Base-by-base conservation (phyloP, 2,329 filamentous ascomycete species). In the Trichoderma oligosporum region DNA sequence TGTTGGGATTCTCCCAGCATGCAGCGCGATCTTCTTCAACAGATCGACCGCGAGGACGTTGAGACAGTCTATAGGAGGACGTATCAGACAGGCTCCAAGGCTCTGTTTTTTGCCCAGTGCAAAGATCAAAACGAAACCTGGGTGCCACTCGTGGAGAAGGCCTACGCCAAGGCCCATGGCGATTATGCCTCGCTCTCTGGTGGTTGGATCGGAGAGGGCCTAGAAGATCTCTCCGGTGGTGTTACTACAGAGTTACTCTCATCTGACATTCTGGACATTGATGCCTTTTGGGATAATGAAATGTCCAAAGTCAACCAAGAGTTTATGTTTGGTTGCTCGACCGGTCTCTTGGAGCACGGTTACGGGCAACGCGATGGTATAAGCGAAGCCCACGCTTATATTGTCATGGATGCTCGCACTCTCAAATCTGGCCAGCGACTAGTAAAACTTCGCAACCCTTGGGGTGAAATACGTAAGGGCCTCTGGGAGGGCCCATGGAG, bases 221-320 rank as follows among this genome's bases (percentile, higher is more conserved):
- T 83, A 2, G 82, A 78, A 57, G 80, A 88, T 69, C 73, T 86
- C 9, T 84, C 80, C 12, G 87, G 87, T 2, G 87, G 87, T 24
- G 85, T 90, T 11, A 88, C 86, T 0, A 86, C 84, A 0, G 83
- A 88, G 66, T 71, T 91, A 9, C 80, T 87, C 42, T 82, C 84
- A 1, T 82, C 83, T 0, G 86, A 90, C 64, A 88, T 91, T 33
- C 78, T 91, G 3, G 86, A 94, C 66, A 87, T 87, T 58, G 86
- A 96, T 49, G 81, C 83, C 20, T 95, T 96, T 68, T 96, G 91
- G 91, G 82, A 80, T 1, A 84, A 93, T 35, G 88, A 94, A 68
- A 79, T 96, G 22, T 82, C 86, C 71, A 85, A 87, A 61, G 89
- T 91, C 58, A 94, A 95, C 68, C 75, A 90, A 55, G 86, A 90